Evolutionary conservation across 768 basidiomycete species (phyloP).

Genomic region (Postia placenta): DNA sequence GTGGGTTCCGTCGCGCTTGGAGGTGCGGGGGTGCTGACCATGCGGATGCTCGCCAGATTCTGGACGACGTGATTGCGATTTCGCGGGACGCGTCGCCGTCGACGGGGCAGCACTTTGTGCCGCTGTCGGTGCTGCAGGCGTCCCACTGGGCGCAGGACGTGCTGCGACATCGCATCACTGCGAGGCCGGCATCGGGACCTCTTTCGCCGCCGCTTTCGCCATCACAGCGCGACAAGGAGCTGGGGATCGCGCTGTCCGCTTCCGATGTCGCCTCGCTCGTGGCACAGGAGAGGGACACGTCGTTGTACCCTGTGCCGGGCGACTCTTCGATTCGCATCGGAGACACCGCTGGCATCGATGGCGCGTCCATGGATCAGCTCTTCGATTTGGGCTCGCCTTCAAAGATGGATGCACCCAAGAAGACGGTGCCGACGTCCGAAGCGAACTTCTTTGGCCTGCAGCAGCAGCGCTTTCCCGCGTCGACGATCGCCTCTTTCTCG

Average conservation of each 20-base stretch:
- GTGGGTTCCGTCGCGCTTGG: constrained; percentile 34
- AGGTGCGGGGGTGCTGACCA: constrained; percentile 3
- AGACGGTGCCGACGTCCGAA: constrained; percentile 32
- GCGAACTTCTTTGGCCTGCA: constrained; percentile 61
- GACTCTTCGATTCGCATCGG: constrained; percentile 76
- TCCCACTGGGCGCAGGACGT: constrained; percentile 77
- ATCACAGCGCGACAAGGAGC: constrained; percentile 45
- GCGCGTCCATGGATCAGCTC: constrained; percentile 64
- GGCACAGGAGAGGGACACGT: constrained; percentile 23
- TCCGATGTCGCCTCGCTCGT: constrained; percentile 40
- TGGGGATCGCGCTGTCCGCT: constrained; percentile 55
- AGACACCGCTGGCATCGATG: constrained; percentile 49
- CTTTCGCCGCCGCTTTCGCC: constrained; percentile 33
- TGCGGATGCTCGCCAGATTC: constrained; percentile 41
- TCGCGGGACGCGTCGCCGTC: constrained; percentile 70
- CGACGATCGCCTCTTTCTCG: constrained; percentile 27
- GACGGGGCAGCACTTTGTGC: constrained; percentile 64
- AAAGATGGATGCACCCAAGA: constrained; percentile 3
- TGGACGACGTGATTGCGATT: constrained; percentile 74
- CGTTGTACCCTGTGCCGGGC: constrained; percentile 58
- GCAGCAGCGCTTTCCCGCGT: constrained; percentile 35
- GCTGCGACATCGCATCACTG: constrained; percentile 54
- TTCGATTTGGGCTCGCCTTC: constrained; percentile 35
- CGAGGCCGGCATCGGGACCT: constrained; percentile 23
- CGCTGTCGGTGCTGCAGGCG: constrained; percentile 59